These are phyloP conservation scores for Mariannaea sp. DNA, from an alignment of 2,329 filamentous ascomycete genomes.

Conservation along the genomic window DNA sequence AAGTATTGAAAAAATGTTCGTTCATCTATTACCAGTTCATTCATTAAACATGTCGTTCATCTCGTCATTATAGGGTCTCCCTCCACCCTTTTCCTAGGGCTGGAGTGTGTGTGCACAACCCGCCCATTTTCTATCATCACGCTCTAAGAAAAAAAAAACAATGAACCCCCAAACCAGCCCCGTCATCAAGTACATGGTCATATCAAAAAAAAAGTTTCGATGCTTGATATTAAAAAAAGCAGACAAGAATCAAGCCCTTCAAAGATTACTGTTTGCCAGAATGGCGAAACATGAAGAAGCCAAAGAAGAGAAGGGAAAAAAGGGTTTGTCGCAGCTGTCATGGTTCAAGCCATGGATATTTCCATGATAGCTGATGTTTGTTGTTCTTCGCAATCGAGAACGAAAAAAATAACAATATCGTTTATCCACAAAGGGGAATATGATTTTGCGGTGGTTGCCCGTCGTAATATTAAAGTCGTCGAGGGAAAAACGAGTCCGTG, in stretches of 20 bases:
- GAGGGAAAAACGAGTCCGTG: constrained; percentile 26
- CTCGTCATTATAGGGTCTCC: constrained; percentile 35
- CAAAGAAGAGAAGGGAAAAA: constrained; percentile 13
- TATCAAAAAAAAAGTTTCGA: constrained; percentile 24
- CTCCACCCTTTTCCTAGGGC: constrained; percentile 22
- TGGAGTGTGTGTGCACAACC: constrained; percentile 25
- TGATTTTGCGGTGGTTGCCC: constrained; percentile 23
- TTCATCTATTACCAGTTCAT: constrained; percentile 29
- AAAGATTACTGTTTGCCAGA: background rate
- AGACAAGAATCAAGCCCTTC: constrained; percentile 8
- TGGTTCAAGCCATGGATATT: constrained; percentile 33
- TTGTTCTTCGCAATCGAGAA: constrained; percentile 17
- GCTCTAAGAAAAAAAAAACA: too few relatives aligned
- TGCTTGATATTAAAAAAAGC: constrained; percentile 23
- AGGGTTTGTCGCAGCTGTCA: constrained; percentile 17
- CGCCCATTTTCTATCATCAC: constrained; percentile 38
- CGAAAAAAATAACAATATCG: constrained; percentile 22
- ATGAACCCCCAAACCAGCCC: constrained; percentile 10
- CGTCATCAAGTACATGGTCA: constrained; percentile 35
- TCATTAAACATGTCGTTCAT: constrained; percentile 39
- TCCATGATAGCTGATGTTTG: constrained; percentile 21
- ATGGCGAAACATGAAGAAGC: background rate
- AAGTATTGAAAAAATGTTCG: constrained; percentile 11
- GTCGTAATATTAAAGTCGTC: constrained; percentile 34
- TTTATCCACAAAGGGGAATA: constrained; percentile 29